Percentiles rank a stretch among this genome's conserved stretches.
phyloP scores from a whole-genome alignment of 805 yeast genomes.

The Phaffomyces antillensis region DNA sequence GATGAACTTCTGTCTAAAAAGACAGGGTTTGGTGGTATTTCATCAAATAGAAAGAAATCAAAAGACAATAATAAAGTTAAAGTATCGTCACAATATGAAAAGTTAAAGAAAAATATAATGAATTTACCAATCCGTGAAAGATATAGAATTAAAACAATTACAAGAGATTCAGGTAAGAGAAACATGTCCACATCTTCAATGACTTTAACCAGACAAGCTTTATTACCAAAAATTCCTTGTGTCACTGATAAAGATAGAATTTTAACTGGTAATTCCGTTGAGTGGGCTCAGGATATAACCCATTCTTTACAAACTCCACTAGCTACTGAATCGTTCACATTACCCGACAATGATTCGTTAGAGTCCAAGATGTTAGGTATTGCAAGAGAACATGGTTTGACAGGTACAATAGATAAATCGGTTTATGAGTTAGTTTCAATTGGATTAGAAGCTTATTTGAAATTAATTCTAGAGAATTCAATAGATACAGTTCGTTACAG shows the following conservation, averaged over 20 bases:
- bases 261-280: constrained; percentile 41
- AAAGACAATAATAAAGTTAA: constrained; percentile 37
- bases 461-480: constrained; percentile 64
- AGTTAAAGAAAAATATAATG: constrained; percentile 78
- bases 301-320: constrained; percentile 80
- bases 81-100: constrained; percentile 67
- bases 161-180: constrained; percentile 75
- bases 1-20: constrained; percentile 29
- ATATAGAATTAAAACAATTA: constrained; percentile 73
- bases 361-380: constrained; percentile 69
- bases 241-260: constrained; percentile 30
- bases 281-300: constrained; percentile 90
- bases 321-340: constrained; percentile 66
- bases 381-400: constrained; percentile 82
- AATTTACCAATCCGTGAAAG: constrained; percentile 81
- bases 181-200: constrained; percentile 65
- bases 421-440: constrained; percentile 69
- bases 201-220: constrained; percentile 55
- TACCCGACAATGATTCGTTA: constrained; percentile 73
- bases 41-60: constrained; percentile 38
- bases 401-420: constrained; percentile 71
- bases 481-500: constrained; percentile 66
- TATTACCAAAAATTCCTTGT: constrained; percentile 75
- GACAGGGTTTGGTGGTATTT: constrained; percentile 43
- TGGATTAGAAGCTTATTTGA: constrained; percentile 81